phyloP scores from a whole-genome alignment of 371 early-diverging fungal genomes.

The Dichotomocladium elegans region DNA sequence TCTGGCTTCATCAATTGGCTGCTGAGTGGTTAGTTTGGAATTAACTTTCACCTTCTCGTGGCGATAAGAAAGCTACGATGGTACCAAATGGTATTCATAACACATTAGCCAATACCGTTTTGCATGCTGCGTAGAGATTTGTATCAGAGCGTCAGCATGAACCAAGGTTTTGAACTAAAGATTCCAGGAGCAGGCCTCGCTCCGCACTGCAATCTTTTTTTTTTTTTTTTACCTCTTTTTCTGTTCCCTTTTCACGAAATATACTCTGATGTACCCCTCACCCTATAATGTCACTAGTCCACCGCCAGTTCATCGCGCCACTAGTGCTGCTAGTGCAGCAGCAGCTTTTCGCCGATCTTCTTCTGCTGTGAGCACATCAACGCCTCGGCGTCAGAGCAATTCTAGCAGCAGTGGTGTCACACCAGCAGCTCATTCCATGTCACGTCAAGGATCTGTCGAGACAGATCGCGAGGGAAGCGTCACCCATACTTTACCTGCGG shows the following conservation, averaged over 20 bases:
- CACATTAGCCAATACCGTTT: not conserved
- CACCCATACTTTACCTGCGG: not conserved
- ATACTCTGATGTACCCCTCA: slow-evolving; percentile 24
- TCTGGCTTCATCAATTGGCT: no score
- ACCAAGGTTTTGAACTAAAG: not conserved
- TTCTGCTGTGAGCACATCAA: not conserved
- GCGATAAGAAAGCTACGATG: no score
- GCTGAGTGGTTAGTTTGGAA: no score
- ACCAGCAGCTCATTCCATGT: slow-evolving; percentile 10
- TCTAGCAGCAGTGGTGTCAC: slow-evolving; percentile 14
- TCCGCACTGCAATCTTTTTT: not conserved
- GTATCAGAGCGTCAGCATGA: no score
- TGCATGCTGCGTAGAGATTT: no score
- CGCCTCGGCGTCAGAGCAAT: slow-evolving; percentile 15
- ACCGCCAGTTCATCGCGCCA: slow-evolving; percentile 21
- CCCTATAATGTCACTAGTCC: slow-evolving; percentile 22
- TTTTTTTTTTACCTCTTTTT: no score
- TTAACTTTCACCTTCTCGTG: no score
- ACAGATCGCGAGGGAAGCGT: slow-evolving; percentile 40
- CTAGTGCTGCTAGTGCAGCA: slow-evolving; percentile 38
- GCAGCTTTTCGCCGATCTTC: slow-evolving; percentile 31
- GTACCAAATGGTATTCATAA: no score
- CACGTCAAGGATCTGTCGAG: slow-evolving; percentile 43
- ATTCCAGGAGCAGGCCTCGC: not conserved
- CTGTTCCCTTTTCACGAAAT: no score